A percentile compares a stretch with the other conserved stretches of the same genome.
These are phyloP conservation scores for Silybum marianum DNA, from an alignment of 129 eudicot genomes.

Conservation along the genomic window DNA sequence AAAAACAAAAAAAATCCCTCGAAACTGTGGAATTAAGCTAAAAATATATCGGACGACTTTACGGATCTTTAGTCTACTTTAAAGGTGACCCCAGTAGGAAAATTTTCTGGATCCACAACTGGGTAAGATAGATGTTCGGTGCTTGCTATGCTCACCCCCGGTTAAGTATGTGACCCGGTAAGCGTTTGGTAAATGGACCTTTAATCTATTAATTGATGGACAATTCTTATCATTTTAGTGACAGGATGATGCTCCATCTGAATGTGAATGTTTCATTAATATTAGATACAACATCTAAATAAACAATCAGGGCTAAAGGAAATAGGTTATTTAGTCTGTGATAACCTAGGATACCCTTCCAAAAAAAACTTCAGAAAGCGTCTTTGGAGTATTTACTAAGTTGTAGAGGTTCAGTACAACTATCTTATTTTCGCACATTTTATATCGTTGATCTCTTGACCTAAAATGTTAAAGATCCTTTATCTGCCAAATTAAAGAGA, in stretches of 20 bases:
- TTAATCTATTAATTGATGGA: neutral
- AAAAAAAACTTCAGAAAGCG: too few relatives aligned
- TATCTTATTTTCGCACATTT: neutral
- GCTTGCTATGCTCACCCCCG: neutral
- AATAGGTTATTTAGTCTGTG: neutral
- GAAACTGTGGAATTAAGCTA: too few relatives aligned
- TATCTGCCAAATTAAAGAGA: neutral
- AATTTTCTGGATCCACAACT: too few relatives aligned
- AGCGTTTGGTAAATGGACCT: neutral
- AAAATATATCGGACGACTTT: too few relatives aligned
- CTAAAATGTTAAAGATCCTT: neutral
- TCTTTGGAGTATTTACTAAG: too few relatives aligned
- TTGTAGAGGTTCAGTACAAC: neutral
- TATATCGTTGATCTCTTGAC: neutral
- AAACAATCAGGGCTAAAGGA: neutral
- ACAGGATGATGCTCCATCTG: neutral
- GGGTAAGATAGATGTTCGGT: neutral
- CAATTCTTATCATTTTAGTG: neutral
- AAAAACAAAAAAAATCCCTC: too few relatives aligned
- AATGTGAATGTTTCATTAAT: neutral
- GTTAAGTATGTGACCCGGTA: neutral
- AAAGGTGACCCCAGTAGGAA: too few relatives aligned
- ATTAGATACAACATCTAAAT: neutral
- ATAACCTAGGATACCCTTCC: too few relatives aligned
- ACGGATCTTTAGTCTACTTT: too few relatives aligned